These are phyloP conservation scores for Hyphopichia wangnamkhiaoensis DNA, from an alignment of 1,139 yeast species.

Conservation along the genomic window DNA sequence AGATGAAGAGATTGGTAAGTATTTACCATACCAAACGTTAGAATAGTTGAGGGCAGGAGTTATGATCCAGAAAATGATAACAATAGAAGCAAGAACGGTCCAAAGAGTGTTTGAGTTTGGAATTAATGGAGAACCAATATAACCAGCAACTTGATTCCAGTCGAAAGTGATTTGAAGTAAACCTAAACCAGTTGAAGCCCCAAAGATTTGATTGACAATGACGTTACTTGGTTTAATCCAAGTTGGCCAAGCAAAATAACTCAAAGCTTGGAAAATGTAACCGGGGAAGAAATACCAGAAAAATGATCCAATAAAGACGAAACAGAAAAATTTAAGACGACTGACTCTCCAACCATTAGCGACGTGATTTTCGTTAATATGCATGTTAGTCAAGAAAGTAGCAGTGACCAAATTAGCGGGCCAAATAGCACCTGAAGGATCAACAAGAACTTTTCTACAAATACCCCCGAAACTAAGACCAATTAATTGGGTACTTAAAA, in stretches of 20 bases:
- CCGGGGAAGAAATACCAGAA: constrained; percentile 48
- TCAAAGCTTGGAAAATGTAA: constrained; percentile 35
- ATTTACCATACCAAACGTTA: constrained; percentile 45
- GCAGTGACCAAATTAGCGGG: constrained; percentile 54
- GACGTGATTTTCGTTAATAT: constrained; percentile 57
- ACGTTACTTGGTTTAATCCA: constrained; percentile 48
- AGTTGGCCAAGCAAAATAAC: constrained; percentile 38
- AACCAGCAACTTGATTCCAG: constrained; percentile 48
- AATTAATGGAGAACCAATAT: constrained; percentile 63
- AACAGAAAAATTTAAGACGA: constrained; percentile 33
- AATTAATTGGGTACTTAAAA: constrained; percentile 58
- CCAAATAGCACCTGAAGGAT: constrained; percentile 69
- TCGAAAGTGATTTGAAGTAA: constrained; percentile 52
- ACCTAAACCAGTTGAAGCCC: constrained; percentile 61
- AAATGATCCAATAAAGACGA: constrained; percentile 29
- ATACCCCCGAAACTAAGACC: constrained; percentile 70
- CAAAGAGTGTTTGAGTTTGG: constrained; percentile 63
- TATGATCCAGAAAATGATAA: constrained; percentile 43
- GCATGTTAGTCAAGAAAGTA: constrained; percentile 59
- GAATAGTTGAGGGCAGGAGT: constrained; percentile 45
- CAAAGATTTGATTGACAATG: constrained; percentile 62
- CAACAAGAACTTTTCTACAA: constrained; percentile 55
- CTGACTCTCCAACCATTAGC: constrained; percentile 47
- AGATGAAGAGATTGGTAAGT: constrained; percentile 43
- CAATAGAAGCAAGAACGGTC: constrained; percentile 49